A percentile compares a stretch with the other conserved stretches of the same genome.
phyloP scores from a whole-genome alignment of 1,284 basidiomycete genomes.

The Heterobasidion parviporum region DNA sequence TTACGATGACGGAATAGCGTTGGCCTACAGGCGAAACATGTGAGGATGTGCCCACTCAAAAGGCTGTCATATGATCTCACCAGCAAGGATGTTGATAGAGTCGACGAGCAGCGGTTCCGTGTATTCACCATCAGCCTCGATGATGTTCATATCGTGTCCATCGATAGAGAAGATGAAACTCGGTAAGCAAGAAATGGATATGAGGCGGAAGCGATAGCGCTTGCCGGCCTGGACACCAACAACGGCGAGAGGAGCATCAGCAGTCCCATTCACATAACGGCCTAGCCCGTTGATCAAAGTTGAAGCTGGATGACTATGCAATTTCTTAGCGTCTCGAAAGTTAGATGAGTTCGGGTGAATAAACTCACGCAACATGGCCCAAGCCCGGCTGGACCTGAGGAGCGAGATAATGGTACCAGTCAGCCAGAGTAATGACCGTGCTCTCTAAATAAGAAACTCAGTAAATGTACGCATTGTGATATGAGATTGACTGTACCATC shows the following conservation, averaged over 20 bases:
- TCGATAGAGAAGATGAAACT: conserved; percentile 37
- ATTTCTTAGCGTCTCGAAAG: background rate
- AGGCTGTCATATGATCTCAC: conserved; percentile 5
- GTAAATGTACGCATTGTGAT: background rate
- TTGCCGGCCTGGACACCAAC: background rate
- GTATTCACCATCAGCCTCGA: conserved; percentile 43
- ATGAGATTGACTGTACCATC: conserved; percentile 2
- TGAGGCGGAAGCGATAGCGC: conserved; percentile 25
- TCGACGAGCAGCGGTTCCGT: conserved; percentile 32
- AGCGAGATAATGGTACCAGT: background rate
- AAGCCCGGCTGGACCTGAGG: background rate
- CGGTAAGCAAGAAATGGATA: conserved; percentile 25
- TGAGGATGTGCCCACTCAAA: background rate
- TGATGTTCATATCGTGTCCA: conserved; percentile 37
- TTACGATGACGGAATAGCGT: conserved; percentile 25
- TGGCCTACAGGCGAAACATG: conserved; percentile 17
- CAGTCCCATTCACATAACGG: background rate
- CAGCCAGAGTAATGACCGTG: background rate
- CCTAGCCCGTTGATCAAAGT: background rate
- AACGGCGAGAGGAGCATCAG: conserved; percentile 2
- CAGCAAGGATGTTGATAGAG: conserved; percentile 29
- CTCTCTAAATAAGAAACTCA: background rate
- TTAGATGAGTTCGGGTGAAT: background rate
- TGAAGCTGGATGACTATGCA: background rate
- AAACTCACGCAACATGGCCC: background rate